These are phyloP conservation scores for Claviceps fusiformis DNA, from an alignment of 2,329 filamentous ascomycete genomes.

Conservation along the genomic window DNA sequence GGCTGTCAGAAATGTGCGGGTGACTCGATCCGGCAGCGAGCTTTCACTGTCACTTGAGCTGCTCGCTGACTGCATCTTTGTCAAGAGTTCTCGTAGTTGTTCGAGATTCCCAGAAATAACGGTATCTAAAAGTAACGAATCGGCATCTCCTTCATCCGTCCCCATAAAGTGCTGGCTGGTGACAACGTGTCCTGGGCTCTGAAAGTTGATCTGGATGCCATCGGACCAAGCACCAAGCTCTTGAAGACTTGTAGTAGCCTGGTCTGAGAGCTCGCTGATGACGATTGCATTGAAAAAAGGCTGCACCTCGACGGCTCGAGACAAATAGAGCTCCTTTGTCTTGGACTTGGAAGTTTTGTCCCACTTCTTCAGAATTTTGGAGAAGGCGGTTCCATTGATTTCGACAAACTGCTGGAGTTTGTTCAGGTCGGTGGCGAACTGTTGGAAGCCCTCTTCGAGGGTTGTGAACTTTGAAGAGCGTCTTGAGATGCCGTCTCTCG, in stretches of 20 bases:
- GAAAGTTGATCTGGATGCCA: conserved; percentile 82
- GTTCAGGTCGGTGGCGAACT: conserved; percentile 92
- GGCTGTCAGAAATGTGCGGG: conserved; percentile 77
- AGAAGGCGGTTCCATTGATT: conserved; percentile 94
- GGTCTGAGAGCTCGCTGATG: conserved; percentile 90
- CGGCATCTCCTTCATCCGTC: conserved; percentile 79
- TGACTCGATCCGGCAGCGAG: conserved; percentile 60
- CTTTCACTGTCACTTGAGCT: conserved; percentile 43
- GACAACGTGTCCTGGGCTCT: conserved; percentile 48
- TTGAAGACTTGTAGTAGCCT: conserved; percentile 89
- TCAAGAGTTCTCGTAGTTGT: conserved; percentile 67
- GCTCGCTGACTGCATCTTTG: conserved; percentile 46
- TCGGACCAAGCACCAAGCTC: conserved; percentile 96
- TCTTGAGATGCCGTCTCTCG: conserved; percentile 66
- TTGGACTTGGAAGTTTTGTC: conserved; percentile 99
- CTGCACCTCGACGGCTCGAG: conserved; percentile 90
- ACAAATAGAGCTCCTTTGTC: conserved; percentile 94
- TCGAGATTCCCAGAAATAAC: conserved; percentile 70
- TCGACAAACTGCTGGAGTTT: conserved; percentile 98
- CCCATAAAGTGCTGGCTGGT: conserved; percentile 53
- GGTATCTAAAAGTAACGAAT: conserved; percentile 76
- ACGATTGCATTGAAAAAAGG: conserved; percentile 97
- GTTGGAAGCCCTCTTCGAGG: conserved; percentile 89
- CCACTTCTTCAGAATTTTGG: conserved; percentile 99
- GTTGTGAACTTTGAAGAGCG: conserved; percentile 88